A percentile compares a stretch with the other conserved stretches of the same genome.
These are phyloP conservation scores for Lichina pygmaea DNA, from an alignment of 495 filamentous ascomycete species.

Conservation along the genomic window DNA sequence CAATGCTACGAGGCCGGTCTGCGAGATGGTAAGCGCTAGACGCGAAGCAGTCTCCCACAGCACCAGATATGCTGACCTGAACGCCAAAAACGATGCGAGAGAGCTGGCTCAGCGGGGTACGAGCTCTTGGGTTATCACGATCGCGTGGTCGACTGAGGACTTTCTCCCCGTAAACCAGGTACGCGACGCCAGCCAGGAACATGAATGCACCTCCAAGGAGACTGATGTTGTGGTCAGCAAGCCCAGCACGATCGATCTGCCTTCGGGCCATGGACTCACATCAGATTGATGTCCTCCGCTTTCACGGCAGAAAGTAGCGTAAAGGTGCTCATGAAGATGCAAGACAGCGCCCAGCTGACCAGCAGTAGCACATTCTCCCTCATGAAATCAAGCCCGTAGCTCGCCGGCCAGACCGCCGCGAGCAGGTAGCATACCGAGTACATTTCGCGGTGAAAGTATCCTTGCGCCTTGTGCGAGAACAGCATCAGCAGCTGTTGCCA, in stretches of 20 bases:
- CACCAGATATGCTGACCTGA: conserved; percentile 16
- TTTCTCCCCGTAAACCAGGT: conserved; percentile 55
- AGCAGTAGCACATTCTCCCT: conserved; percentile 31
- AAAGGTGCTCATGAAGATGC: conserved; percentile 65
- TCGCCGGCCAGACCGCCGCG: conserved; percentile 49
- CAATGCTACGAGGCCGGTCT: conserved; percentile 61
- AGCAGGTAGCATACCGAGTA: conserved; percentile 56
- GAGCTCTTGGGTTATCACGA: conserved; percentile 3
- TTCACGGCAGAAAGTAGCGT: conserved; percentile 75
- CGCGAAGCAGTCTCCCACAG: background rate
- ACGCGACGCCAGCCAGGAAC: conserved; percentile 50
- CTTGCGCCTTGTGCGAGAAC: conserved; percentile 27
- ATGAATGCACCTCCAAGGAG: conserved; percentile 54
- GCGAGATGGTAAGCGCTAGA: background rate
- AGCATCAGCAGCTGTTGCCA: too few relatives aligned
- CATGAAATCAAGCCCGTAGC: conserved; percentile 50
- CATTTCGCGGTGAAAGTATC: conserved; percentile 77
- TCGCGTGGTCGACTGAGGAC: conserved; percentile 21
- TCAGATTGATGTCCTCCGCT: conserved; percentile 44
- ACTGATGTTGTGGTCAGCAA: conserved; percentile 20
- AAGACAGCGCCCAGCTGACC: conserved; percentile 48
- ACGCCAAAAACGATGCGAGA: conserved; percentile 25
- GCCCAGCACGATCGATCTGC: background rate
- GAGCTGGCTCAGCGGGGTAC: background rate
- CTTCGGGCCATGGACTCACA: conserved; percentile 26